A percentile compares a stretch with the other conserved stretches of the same genome.
phyloP scores from a whole-genome alignment of 805 yeast genomes.

The Babjeviella inositovora region DNA sequence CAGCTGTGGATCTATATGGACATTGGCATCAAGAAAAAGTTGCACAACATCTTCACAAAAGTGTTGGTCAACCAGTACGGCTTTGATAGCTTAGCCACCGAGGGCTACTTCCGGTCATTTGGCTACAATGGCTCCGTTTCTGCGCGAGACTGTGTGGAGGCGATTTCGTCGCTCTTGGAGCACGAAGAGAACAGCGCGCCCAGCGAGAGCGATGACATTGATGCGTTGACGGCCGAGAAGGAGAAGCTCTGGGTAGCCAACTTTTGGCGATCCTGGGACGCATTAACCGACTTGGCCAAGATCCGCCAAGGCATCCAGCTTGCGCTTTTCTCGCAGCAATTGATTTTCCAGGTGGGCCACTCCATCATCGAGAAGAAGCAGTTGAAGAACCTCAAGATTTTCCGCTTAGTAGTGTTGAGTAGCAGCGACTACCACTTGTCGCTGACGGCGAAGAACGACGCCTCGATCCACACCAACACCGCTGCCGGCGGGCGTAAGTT shows the following conservation, averaged over 20 bases:
- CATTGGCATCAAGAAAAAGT: conserved; percentile 54
- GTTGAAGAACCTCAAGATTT: conserved; percentile 65
- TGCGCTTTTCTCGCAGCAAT: conserved; percentile 74
- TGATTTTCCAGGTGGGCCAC: conserved; percentile 76
- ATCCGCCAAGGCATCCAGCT: conserved; percentile 59
- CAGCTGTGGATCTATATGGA: conserved; percentile 91
- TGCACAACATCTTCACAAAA: conserved; percentile 52
- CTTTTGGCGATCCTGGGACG: conserved; percentile 47
- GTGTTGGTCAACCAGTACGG: conserved; percentile 68
- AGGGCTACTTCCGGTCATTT: conserved; percentile 74
- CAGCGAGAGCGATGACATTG: conserved; percentile 4
- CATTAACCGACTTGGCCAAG: conserved; percentile 29
- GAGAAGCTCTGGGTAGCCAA: conserved; percentile 63
- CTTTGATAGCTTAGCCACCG: conserved; percentile 65
- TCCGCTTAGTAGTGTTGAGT: conserved; percentile 73
- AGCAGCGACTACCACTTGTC: conserved; percentile 12
- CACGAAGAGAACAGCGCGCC: conserved; percentile 13
- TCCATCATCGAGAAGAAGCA: conserved; percentile 75
- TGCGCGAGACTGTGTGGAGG: conserved; percentile 88
- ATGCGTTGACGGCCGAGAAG: conserved; percentile 16
- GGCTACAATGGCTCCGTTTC: conserved; percentile 81
- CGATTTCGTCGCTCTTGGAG: conserved; percentile 74
- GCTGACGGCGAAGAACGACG: too few species aligned
- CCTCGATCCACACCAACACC: neutral
- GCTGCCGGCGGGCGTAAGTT: conserved; percentile 42